Percentiles rank a stretch among this genome's conserved stretches.
phyloP scores from a whole-genome alignment of 305 asterid genomes.

The Galium porrigens region DNA sequence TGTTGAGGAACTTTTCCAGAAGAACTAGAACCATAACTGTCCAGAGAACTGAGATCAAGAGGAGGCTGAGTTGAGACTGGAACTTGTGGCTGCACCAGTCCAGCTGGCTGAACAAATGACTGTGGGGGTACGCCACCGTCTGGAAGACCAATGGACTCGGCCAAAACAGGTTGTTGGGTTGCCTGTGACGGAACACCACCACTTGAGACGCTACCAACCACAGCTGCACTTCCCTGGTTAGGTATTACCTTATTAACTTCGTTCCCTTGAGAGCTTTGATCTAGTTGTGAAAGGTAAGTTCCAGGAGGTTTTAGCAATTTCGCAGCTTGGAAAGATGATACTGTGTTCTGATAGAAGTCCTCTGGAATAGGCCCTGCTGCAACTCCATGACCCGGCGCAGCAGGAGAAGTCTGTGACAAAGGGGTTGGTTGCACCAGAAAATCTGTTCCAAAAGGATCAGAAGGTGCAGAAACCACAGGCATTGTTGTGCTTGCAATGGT shows the following conservation, averaged over 20 bases:
- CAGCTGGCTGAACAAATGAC: slow-evolving; percentile 33
- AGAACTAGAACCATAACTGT: slow-evolving; percentile 41
- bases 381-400: slow-evolving; percentile 45
- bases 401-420: slow-evolving; percentile 36
- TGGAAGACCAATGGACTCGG: slow-evolving; percentile 63
- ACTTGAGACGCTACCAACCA: slow-evolving; percentile 48
- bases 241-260: slow-evolving; percentile 32
- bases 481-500: slow-evolving; percentile 30
- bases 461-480: slow-evolving; percentile 43
- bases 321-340: slow-evolving; percentile 78
- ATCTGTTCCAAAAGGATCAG: slow-evolving; percentile 60
- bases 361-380: slow-evolving; percentile 79
- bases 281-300: slow-evolving; percentile 55
- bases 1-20: slow-evolving; percentile 43
- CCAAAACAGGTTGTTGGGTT: slow-evolving; percentile 42
- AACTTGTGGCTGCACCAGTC: slow-evolving; percentile 33
- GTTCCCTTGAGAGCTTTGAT: slow-evolving; percentile 45
- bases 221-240: slow-evolving; percentile 39
- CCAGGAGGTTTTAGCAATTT: slow-evolving; percentile 82
- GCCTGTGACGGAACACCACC: slow-evolving; percentile 69
- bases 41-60: slow-evolving; percentile 93
- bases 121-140: slow-evolving; percentile 83
- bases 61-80: slow-evolving; percentile 62
- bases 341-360: slow-evolving; percentile 93
- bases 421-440: slow-evolving; percentile 46